Evolutionary conservation across 495 filamentous ascomycete species (phyloP), one percentile per base, ranked within the genome.

Genomic region (Cercophora sp.): DNA sequence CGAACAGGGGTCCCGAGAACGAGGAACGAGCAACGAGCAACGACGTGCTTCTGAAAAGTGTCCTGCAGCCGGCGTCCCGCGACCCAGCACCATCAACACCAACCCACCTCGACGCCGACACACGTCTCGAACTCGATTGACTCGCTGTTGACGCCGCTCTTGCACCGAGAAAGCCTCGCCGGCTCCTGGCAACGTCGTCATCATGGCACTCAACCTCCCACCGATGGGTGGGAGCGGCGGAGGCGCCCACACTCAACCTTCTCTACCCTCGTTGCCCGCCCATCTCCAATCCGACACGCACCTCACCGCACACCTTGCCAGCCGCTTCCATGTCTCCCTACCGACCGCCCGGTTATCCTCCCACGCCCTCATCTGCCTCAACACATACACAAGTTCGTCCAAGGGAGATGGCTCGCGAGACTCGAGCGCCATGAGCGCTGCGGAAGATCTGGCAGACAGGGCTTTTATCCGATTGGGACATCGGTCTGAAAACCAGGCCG

Each of bases 231-330:
- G 67, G 56, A 70, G 71, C 61, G 76, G 70, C 62, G 76, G 75
- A 66, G 78, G 82, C 61, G 81, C 88, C 55, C 88, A 96, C 67
- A 85, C 86, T n/a, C 90, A 96, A 66, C 79, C 89, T 29, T 96
- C 92, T 26, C 76, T 98, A 35, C 88, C 91, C 25, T 84, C 89
- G 23, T 73, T 98, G 48, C 93, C 93, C 26, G 78, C 85, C 27
- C 93, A 98, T 77, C 78, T 91, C 25, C 93, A 97, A 72, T 96
- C 91, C 48, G 93, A 97, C 70, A 96, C 92, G 35, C 89, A 96
- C 66, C 74, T 97, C 56, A 98, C 93, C 2, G 89, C 91, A 25
- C 93, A 98, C 70, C 79, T 98, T 22, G 93, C 93, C 47, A 96
- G 91, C 69, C 88, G 93, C 27, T 98, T 95, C 65, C 93, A 98